Evolutionary conservation across 176 grass and related monocot genomes (phyloP).

Genomic region (Aegilops umbellulata): DNA sequence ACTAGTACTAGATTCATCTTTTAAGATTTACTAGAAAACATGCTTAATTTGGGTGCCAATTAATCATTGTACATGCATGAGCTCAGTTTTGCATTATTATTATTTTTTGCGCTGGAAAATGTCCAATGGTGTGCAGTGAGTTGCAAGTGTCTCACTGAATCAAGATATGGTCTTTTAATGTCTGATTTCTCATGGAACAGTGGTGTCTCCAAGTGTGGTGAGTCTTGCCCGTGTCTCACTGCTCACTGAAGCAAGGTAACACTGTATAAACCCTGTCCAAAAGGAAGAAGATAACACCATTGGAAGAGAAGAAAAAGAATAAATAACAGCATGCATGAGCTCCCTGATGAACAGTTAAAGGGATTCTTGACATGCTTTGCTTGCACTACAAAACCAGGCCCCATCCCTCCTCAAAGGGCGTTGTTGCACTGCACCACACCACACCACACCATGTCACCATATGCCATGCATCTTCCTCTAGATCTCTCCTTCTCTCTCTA

Average conservation of each 20-base stretch:
- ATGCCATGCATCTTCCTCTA: background rate
- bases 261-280: background rate
- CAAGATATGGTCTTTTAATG: background rate
- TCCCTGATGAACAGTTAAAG: constrained; percentile 27
- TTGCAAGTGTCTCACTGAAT: background rate
- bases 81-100: background rate
- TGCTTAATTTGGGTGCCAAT: background rate
- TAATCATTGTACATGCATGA: background rate
- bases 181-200: background rate
- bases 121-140: background rate
- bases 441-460: background rate
- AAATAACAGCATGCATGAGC: constrained; percentile 13
- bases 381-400: constrained; percentile 53
- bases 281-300: background rate
- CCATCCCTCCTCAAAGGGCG: constrained; percentile 29
- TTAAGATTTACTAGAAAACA: background rate
- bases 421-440: background rate
- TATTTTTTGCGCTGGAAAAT: background rate
- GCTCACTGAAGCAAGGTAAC: constrained; percentile 1
- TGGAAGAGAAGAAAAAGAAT: background rate
- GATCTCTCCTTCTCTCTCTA: background rate
- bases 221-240: background rate
- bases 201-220: background rate
- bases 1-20: constrained; percentile 6
- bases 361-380: constrained; percentile 57